Base-by-base conservation (phyloP, 345 rosid species). In the Jatropha curcas region DNA sequence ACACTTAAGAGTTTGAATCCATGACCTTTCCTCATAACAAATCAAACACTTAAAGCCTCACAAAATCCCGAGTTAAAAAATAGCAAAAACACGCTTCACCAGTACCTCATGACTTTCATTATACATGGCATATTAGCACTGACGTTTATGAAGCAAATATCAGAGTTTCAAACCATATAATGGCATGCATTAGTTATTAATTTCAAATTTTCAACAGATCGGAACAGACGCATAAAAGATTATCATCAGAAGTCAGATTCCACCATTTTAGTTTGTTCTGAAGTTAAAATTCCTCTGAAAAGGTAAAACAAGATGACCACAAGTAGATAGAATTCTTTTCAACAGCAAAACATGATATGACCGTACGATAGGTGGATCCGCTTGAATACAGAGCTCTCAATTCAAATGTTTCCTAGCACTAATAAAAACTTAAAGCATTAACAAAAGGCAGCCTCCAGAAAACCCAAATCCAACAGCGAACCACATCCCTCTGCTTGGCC, bases 381-480 rank as follows among this genome's bases (percentile, higher is more conserved):
- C 65, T 72, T 78, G 60, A 27, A 67, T 24, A 27, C 48, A 55
- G 52, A 48, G 85, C 72, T 67, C 77, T 70, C 58, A 64, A 58
- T 61, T 60, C 43, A 20, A 55, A 80, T 55, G 71, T 70, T 63
- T 16, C 74, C 81, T 74, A 74, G 48, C 37, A 52, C 80, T 83
- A 79, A 61, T 79, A 4, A 53, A 64, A 48, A 73, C 52, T 33
- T 71, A 51, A 67, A 70, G 71, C 64, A 67, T 63, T 68, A 70
- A 63, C 74, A 76, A 46, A 72, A 77, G 53, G 70, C 77, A 72
- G 74, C 60, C 80, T n/a, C 39, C 56, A n/a, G 30, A 70, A 68
- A 74, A 74, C 75, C 65, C 51, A 70, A 79, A 71, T 71, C 64
- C 73, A 83, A 55, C 69, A 68, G 16, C 62, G 52, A 51, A 79